Evolutionary conservation across 139 green algal genomes (phyloP).

Genomic region (Chloropicon primus): DNA sequence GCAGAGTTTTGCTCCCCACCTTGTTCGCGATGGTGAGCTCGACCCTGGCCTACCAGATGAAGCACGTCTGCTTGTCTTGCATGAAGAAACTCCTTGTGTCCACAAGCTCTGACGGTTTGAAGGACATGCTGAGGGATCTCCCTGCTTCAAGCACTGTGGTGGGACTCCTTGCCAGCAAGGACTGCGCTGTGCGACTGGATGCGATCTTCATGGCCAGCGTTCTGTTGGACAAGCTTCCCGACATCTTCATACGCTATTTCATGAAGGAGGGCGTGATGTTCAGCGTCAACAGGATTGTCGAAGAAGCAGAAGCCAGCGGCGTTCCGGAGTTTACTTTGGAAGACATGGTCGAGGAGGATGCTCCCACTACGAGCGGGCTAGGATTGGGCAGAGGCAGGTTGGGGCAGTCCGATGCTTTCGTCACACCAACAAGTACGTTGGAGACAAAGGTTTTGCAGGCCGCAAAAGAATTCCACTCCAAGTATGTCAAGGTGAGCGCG

Average conservation of each 20-base stretch:
- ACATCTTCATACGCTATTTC: slow-evolving; percentile 55
- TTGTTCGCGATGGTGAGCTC: background rate
- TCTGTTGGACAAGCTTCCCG: slow-evolving; percentile 77
- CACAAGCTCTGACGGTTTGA: slow-evolving; percentile 33
- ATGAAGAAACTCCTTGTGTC: slow-evolving; percentile 59
- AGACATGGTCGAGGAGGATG: too few species aligned
- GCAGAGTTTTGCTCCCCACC: background rate
- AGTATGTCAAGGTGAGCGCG: background rate
- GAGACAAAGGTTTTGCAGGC: background rate
- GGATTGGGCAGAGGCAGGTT: background rate
- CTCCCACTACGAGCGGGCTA: too few species aligned
- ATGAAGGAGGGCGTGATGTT: slow-evolving; percentile 78
- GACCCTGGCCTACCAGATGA: background rate
- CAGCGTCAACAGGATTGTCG: background rate
- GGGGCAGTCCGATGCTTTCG: background rate
- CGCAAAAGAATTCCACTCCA: background rate
- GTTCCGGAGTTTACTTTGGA: too few species aligned
- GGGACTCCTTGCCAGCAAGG: slow-evolving; percentile 47
- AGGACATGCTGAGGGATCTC: slow-evolving; percentile 42
- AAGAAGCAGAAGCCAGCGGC: too few species aligned
- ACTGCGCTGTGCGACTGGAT: slow-evolving; percentile 23
- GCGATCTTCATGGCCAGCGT: slow-evolving; percentile 58
- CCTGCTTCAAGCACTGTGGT: slow-evolving; percentile 54
- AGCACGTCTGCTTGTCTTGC: slow-evolving; percentile 33
- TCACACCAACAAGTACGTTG: background rate